Conservation (phyloP, 2,329 filamentous ascomycete genomes). For the Phialophora verrucosa region DNA sequence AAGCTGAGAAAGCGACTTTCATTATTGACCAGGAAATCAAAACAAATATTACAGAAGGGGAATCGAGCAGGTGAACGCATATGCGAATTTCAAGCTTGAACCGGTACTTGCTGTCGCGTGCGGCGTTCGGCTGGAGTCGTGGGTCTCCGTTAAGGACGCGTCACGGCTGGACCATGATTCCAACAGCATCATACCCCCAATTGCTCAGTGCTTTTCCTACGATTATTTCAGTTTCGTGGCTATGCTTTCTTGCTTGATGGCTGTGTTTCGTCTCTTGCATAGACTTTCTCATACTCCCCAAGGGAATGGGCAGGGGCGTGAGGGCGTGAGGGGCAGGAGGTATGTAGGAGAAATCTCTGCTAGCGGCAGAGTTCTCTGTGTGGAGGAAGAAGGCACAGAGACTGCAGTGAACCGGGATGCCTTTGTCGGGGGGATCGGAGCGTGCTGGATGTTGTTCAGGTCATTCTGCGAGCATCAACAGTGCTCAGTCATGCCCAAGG, state of each 20-base stretch:
- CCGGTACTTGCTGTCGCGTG: neutral
- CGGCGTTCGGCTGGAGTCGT: constrained; percentile 10
- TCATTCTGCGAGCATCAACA: neutral
- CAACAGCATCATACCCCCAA: constrained; percentile 33
- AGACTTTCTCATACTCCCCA: constrained; percentile 20
- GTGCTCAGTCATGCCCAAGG: neutral
- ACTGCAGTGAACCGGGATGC: neutral
- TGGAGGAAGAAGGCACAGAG: neutral
- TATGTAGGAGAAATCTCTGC: neutral
- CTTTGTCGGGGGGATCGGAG: neutral
- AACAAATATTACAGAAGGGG: neutral
- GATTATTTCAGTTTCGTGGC: constrained; percentile 19
- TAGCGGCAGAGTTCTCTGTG: neutral
- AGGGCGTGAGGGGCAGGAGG: neutral
- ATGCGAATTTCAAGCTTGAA: neutral
- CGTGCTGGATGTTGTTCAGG: neutral
- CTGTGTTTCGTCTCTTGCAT: constrained; percentile 35
- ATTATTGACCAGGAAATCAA: neutral
- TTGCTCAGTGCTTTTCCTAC: constrained; percentile 23
- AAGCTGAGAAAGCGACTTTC: constrained; percentile 5
- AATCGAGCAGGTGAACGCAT: neutral
- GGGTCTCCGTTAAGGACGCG: neutral
- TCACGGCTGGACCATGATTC: constrained; percentile 32
- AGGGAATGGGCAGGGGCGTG: constrained; percentile 9
- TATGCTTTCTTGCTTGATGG: constrained; percentile 16